Base-by-base conservation (phyloP, 1,284 basidiomycete species). In the Cronartium ribicola region DNA sequence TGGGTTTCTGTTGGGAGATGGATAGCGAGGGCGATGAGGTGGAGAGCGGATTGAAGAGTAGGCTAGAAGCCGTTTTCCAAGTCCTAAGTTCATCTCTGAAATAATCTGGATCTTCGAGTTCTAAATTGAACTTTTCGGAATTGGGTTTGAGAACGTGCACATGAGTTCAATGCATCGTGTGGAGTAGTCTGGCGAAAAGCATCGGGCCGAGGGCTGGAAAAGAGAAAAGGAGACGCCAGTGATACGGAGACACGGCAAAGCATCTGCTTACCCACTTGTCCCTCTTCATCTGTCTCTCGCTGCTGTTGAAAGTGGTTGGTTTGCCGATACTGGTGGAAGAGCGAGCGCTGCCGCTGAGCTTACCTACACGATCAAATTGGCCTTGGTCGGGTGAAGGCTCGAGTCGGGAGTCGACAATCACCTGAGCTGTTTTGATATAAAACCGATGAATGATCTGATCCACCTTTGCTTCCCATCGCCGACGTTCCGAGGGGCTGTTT, bases 81-180 rank as follows among this genome's bases (percentile, higher is more conserved):
- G 71, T 73, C 20, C 61, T 73, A 36, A 73, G 64, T 61, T 73
- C 71, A 36, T 66, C 40, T 44, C 48, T 66, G 39, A 73, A 73
- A 37, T 66, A 73, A 11, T 73, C 71, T 10, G 64, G 55, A 11
- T 73, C 71, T 5, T 36, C 44, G 4, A 66, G 41, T 46, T 73
- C 71, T n/a, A 73, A 44, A 57, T 73, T 73, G 36, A 73, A 73
- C 71, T 73, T 43, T 51, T 51, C 14, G 46, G 46, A 37, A 62
- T 39, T 40, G 8, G 39, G 39, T 13, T 40, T 10, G 22, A 29
- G 4, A 62, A 62, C 17, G 11, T 57, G 51, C 40, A 14, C 63
- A 65, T 22, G 29, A 44, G 37, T 43, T 41, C 17, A 65, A 43
- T n/a, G 63, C 20, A 44, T 43, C 37, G 13, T 13, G 57, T 22